Base-by-base conservation (phyloP, 805 yeast species). In the Torulaspora delbrueckii region DNA sequence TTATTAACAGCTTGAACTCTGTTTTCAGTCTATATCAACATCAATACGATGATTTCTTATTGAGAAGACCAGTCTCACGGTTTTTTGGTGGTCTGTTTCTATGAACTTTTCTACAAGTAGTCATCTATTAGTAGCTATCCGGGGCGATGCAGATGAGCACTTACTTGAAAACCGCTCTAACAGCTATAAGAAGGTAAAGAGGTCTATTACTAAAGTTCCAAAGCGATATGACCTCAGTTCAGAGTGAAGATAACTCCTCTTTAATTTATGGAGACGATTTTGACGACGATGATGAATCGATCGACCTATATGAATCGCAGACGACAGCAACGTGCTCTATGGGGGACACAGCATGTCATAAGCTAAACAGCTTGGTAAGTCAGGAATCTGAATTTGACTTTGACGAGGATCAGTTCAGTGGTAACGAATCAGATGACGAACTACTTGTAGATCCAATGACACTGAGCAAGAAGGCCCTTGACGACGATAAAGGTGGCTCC, bases 371-470 rank as follows among this genome's bases (percentile, higher is more conserved):
- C 27, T 36, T 39, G 8, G 28, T 7, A 16, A 46, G 51, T 26
- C 43, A 50, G 23, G 57, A 52, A 5, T 60, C 63, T 8, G 62
- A 54, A 18, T 54, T 55, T 34, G 63, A 56, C 12, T 38, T 55
- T 9, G 59, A 58, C 37, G 61, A 54, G 37, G 48, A 43, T 1
- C 41, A 49, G 22, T 51, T 38, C 12, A 56, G 58, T 30, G 69
- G 57, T 26, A 56, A 51, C n/a, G 55, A 54, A 32, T 48, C 51
- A 9, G 52, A 50, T 8, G 51, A 50, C 40, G 56, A 56, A 28
- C 51, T 55, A 13, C 56, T 59, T 14, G 66, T 58, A 4, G 56
- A 56, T 16, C 44, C 52, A 25, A 42, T 45, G 23, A 42, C 40
- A 12, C 58, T 56, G 7, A 22, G 46, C 5, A 40, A 50, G n/a